Conservation (phyloP, 305 asterid species). For the Stenogyne calaminthoides region DNA sequence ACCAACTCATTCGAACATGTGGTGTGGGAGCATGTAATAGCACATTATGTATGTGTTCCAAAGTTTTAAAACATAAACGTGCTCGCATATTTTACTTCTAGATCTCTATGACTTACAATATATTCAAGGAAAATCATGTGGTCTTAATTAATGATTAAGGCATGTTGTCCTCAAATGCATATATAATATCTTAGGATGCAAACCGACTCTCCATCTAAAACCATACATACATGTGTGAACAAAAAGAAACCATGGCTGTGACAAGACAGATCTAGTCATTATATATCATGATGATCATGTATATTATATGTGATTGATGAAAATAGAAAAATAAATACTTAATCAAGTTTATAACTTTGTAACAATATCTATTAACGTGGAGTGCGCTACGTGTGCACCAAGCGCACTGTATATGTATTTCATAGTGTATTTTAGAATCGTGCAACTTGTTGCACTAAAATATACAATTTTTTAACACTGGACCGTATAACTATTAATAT, state of each 20-base stretch:
- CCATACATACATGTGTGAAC: conserved; percentile 27
- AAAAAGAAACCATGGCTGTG: conserved; percentile 8
- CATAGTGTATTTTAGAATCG: no score
- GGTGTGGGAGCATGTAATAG: no score
- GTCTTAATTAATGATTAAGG: conserved; percentile 19
- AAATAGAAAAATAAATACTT: not conserved
- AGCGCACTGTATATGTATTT: no score
- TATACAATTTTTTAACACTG: no score
- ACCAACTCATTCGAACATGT: no score
- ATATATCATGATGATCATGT: not conserved
- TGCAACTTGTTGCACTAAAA: no score
- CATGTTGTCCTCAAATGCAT: not conserved
- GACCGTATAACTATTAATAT: no score
- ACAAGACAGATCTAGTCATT: not conserved
- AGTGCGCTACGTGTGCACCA: no score
- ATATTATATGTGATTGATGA: not conserved
- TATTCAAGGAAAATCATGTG: conserved; percentile 8
- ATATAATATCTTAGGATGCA: conserved; percentile 1
- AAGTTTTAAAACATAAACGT: not conserved
- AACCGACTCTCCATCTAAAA: conserved; percentile 9
- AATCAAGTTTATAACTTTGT: no score
- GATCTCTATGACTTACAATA: not conserved
- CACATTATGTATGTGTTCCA: not conserved
- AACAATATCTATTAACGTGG: no score
- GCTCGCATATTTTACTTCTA: not conserved